Evolutionary conservation across 2,329 filamentous ascomycete genomes (phyloP), one percentile per base, ranked within the genome.

Genomic region (Penicillium sp.): DNA sequence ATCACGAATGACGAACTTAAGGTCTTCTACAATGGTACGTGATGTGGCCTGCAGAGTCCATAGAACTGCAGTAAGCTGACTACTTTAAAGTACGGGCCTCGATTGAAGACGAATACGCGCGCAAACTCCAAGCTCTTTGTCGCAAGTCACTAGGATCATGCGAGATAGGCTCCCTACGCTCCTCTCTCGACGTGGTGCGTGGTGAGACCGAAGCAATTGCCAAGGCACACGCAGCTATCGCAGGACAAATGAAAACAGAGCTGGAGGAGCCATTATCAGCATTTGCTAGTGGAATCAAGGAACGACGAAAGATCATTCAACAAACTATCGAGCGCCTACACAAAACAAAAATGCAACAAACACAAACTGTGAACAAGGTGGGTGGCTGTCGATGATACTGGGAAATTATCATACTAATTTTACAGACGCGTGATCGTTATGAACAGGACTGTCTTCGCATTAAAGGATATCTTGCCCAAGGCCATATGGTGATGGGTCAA

Each of bases 401-500:
- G 2, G 3, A 14, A 5, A 5, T 1, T 0, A 13, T 2, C 8
- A 51, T 56, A 46, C 54, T 64, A 38, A 64, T 36, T 29, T 21
- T 21, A 6, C 58, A 91, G 89, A 90, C 92, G 14, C 85, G 94
- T 62, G 94, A 99, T 75, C 88, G 89, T 47, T 99, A 95, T 71
- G 94, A 99, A 75, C 93, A 99, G 74, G 95, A 99, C 66, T 97
- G 93, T 71, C 81, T 99, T 43, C 94, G 96, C 72, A 97, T 99
- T 73, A 99, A 99, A 76, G 94, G 94, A 38, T 99, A 99, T 70
- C 85, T 99, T 4, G 94, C 95, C 4, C 94, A 99, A 75, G 94
- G 94, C 9, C 95, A 99, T 72, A 99, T 99, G 94, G 94, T 99
- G 54, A 99, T 99, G 94, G 94, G 94, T 13, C 94, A 99, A 67